Evolutionary conservation across 352 stramenopile genomes (phyloP), one percentile per base, ranked within the genome.

Genomic region (Phytopythium cucurbitacearum): DNA sequence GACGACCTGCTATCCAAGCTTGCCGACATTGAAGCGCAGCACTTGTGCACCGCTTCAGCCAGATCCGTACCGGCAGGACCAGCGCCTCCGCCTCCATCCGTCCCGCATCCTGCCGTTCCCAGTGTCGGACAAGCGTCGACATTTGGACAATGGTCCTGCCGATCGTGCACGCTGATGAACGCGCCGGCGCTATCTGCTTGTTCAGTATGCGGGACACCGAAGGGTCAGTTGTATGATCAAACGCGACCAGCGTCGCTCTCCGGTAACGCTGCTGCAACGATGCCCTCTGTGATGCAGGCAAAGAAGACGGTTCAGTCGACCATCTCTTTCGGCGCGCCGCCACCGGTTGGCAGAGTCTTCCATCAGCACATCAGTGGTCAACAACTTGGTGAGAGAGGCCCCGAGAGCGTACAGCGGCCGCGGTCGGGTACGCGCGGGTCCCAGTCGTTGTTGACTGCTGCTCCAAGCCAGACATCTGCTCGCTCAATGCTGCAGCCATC

Each of bases 1-100:
- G 85, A 92, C 63, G 82, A 73, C 57, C 60, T 94, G 47, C 67
- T 83, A 59, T 84, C 69, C 33, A 70, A 85, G 65, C 78, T 92
- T 53, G 66, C 73, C 37, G 72, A 76, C 62, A 61, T 92, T 32
- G 79, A 91, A 64, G 63, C 69, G 46, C 60, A 60, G 13, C 73
- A 81, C 33, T 37, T 85, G 43, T 44, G 63, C 46, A 59, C 42
- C 32, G 33, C 45, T 38, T 48, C 39, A 21, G 32, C 16, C 36
- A 49, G 44, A 57, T 28, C 52, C 60, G 38, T 28, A 28, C 8
- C 45, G 44, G 45, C 53, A 62, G 46, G 16, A 32, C 12, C 56
- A 73, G 41, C 41, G 34, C 37, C 42, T 36, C 15, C 12, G 1
- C 2, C 1, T 7, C 44, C 44, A 34, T 8, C 28, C 1, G 3